These are phyloP conservation scores for Hypoxylon sp. DNA, from an alignment of 2,329 filamentous ascomycete genomes.

Conservation along the genomic window DNA sequence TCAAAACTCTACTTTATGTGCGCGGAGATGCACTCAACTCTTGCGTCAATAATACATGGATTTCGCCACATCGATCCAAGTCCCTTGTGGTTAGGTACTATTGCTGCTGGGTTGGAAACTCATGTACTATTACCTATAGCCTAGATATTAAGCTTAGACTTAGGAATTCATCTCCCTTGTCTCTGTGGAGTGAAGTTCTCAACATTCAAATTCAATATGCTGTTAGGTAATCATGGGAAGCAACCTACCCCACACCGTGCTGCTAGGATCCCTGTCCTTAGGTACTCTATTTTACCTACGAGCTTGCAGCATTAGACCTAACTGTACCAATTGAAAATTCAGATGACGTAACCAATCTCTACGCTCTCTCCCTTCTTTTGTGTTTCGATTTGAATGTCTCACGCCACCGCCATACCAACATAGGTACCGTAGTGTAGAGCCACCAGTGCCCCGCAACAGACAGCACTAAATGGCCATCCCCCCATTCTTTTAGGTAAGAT, in stretches of 20 bases:
- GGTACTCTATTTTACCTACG: not conserved
- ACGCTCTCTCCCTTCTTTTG: not conserved
- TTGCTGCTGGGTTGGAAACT: not conserved
- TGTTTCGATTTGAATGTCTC: not conserved
- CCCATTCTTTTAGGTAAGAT: not conserved
- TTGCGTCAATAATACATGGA: not conserved
- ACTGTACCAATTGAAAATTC: not conserved
- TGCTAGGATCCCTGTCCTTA: not conserved
- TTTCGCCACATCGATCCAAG: not conserved
- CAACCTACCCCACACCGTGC: not conserved
- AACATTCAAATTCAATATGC: not conserved
- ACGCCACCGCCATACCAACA: not conserved
- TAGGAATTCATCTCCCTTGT: not conserved
- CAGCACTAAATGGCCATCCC: not conserved
- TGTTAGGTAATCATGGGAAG: not conserved
- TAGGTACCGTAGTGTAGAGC: no score
- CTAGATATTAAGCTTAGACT: not conserved
- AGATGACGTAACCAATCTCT: slow-evolving; percentile 12
- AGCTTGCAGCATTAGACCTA: not conserved
- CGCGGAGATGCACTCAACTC: not conserved
- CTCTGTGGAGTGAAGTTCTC: not conserved
- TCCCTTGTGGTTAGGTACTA: not conserved
- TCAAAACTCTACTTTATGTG: not conserved
- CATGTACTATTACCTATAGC: not conserved
- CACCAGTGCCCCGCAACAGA: not conserved